A percentile compares a stretch with the other conserved stretches of the same genome.
Conservation (phyloP, 805 yeast genomes). For the Candida koratica region DNA sequence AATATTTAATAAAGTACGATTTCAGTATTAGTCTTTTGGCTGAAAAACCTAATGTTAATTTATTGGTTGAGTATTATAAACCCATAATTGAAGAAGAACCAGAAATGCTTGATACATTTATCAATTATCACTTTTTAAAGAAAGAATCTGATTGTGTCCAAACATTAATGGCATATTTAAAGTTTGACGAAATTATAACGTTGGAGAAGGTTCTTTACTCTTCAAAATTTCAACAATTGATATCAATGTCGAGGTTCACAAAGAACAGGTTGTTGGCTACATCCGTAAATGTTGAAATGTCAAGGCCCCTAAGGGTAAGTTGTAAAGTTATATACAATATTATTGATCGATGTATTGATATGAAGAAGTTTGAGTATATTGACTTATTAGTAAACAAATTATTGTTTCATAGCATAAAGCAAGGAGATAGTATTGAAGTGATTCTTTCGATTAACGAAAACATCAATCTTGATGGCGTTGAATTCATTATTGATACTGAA, state of each 20-base stretch:
- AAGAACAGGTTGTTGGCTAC: slow-evolving; percentile 7
- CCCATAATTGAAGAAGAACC: slow-evolving; percentile 28
- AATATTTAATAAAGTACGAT: slow-evolving; percentile 7
- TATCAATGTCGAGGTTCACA: slow-evolving; percentile 25
- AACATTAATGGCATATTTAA: slow-evolving; percentile 25
- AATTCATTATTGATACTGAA: slow-evolving; percentile 12
- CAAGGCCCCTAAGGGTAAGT: slow-evolving; percentile 17
- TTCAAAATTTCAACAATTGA: slow-evolving; percentile 20
- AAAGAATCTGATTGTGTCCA: slow-evolving; percentile 19
- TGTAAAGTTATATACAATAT: slow-evolving; percentile 23
- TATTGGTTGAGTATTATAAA: slow-evolving; percentile 21
- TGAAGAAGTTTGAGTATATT: slow-evolving; percentile 24
- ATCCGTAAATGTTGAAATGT: slow-evolving; percentile 10
- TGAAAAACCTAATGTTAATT: neutral
- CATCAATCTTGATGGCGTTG: slow-evolving; percentile 3
- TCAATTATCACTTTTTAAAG: slow-evolving; percentile 22
- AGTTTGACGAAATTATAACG: slow-evolving; percentile 22
- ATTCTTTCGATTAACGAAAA: slow-evolving; percentile 10
- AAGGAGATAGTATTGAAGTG: slow-evolving; percentile 2
- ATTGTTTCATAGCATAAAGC: slow-evolving; percentile 22
- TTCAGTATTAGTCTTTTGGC: slow-evolving; percentile 8
- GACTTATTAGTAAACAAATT: slow-evolving; percentile 34
- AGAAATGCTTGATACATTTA: slow-evolving; percentile 23
- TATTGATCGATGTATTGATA: slow-evolving; percentile 26
- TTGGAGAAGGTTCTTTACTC: slow-evolving; percentile 19